phyloP scores from a whole-genome alignment of 2,329 filamentous ascomycete genomes.

The Parastagonospora avenae region DNA sequence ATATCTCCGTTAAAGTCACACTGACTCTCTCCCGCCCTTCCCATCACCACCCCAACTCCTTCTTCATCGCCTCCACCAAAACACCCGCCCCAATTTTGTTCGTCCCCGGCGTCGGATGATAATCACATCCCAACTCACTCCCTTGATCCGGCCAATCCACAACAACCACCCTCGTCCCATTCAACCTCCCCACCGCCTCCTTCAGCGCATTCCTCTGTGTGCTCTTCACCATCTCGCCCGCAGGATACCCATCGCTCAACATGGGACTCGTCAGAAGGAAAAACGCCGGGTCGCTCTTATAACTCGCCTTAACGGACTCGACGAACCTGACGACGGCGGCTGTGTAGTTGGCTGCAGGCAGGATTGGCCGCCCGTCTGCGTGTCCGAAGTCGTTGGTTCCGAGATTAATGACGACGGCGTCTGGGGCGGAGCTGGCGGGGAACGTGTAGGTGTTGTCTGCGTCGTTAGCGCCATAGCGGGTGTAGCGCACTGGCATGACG shows the following conservation, averaged over 20 bases:
- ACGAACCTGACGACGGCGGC: conserved; percentile 36
- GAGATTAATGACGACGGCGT: conserved; percentile 52
- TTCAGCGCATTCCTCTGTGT: conserved; percentile 45
- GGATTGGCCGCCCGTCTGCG: conserved; percentile 15
- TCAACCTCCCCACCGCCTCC: conserved; percentile 40
- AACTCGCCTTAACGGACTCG: conserved; percentile 30
- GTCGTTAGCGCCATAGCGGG: conserved; percentile 52
- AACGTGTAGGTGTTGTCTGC: conserved; percentile 47
- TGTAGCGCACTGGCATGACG: conserved; percentile 50
- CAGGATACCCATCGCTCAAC: conserved; percentile 48
- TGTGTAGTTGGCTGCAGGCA: conserved; percentile 15
- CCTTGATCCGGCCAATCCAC: conserved; percentile 52
- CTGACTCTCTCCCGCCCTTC: too few species aligned
- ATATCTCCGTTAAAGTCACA: too few species aligned
- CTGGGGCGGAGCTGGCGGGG: conserved; percentile 34
- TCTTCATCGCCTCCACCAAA: conserved; percentile 14
- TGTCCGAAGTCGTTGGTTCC: conserved; percentile 54
- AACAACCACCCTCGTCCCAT: conserved; percentile 42
- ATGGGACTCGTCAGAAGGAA: conserved; percentile 52
- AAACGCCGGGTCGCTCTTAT: conserved; percentile 42
- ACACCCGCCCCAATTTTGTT: conserved; percentile 38
- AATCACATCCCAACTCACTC: conserved; percentile 50
- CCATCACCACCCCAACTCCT: not conserved
- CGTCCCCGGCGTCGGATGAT: conserved; percentile 50
- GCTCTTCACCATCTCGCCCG: conserved; percentile 47